Conservation (phyloP, 1,284 basidiomycete species). For the Fomitopsis schrenkii region DNA sequence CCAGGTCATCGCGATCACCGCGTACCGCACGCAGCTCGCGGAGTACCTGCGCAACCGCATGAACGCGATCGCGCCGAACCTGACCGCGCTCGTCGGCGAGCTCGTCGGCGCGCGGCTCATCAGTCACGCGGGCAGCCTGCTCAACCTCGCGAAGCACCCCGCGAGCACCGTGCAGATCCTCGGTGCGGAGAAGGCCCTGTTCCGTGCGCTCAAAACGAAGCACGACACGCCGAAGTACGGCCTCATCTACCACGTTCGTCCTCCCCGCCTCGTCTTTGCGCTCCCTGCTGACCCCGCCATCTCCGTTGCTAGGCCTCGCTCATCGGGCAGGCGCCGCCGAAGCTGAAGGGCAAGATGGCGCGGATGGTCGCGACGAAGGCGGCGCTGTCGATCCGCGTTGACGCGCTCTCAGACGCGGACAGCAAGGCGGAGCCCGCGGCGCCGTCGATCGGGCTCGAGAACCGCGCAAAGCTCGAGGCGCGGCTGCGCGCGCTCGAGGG, state of each 20-base stretch:
- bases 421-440: constrained; percentile 82
- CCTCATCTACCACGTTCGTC: constrained; percentile 71
- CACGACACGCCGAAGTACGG: constrained; percentile 99
- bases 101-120: constrained; percentile 94
- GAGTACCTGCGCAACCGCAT: constrained; percentile 96
- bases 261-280: constrained; percentile 92
- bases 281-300: constrained; percentile 79
- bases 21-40: constrained; percentile 90
- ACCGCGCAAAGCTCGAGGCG: constrained; percentile 93
- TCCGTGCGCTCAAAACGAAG: constrained; percentile 98
- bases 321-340: constrained; percentile 96
- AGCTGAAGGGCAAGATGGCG: constrained; percentile 99
- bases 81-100: constrained; percentile 94
- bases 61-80: constrained; percentile 94
- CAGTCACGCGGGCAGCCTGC: constrained; percentile 94
- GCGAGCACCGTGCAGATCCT: constrained; percentile 98
- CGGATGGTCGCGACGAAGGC: constrained; percentile 99
- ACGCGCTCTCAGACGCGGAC: constrained; percentile 91
- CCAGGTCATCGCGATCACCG: constrained; percentile 82
- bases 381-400: constrained; percentile 93
- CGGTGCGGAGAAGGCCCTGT: constrained; percentile 97
- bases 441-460: constrained; percentile 87
- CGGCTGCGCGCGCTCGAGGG: constrained; percentile 88
- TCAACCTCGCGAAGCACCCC: constrained; percentile 97
- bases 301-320: constrained; percentile 68